These are phyloP conservation scores for Xerocomus amazonicus DNA, from an alignment of 1,284 basidiomycete genomes.

Conservation along the genomic window DNA sequence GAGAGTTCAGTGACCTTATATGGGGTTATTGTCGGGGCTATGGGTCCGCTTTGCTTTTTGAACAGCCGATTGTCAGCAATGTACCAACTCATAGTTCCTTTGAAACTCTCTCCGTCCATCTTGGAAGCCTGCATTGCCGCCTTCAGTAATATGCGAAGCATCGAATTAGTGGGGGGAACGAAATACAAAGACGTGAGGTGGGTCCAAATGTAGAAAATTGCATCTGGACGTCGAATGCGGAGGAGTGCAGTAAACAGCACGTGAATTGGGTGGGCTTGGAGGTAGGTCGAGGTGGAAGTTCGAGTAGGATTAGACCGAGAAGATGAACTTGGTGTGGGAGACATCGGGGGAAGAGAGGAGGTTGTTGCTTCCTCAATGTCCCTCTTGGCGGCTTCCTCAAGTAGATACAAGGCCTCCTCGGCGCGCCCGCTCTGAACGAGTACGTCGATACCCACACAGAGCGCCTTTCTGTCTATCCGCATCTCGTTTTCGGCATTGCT, in stretches of 20 bases:
- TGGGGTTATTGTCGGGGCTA: slow-evolving; percentile 11
- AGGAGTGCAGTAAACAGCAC: slow-evolving; percentile 45
- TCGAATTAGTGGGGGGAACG: slow-evolving; percentile 48
- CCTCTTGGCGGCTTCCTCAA: slow-evolving; percentile 40
- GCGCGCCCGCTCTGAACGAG: slow-evolving; percentile 44
- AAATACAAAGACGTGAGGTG: slow-evolving; percentile 51
- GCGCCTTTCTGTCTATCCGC: slow-evolving; percentile 43
- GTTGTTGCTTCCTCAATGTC: slow-evolving; percentile 7
- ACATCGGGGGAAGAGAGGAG: not conserved
- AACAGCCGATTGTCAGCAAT: slow-evolving; percentile 23
- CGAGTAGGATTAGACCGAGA: not conserved
- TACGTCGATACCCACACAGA: slow-evolving; percentile 50
- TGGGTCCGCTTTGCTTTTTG: slow-evolving; percentile 12
- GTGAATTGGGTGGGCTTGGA: slow-evolving; percentile 44
- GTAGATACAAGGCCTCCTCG: slow-evolving; percentile 46
- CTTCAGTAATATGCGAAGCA: slow-evolving; percentile 59
- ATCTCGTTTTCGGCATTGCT: slow-evolving; percentile 7
- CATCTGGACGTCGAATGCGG: slow-evolving; percentile 51
- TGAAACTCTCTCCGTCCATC: slow-evolving; percentile 45
- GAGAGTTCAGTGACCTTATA: not conserved
- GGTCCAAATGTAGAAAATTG: slow-evolving; percentile 62
- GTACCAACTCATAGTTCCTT: slow-evolving; percentile 40
- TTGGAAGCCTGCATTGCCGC: slow-evolving; percentile 50
- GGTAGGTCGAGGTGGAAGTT: slow-evolving; percentile 9
- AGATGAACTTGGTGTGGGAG: slow-evolving; percentile 3